Evolutionary conservation across 2,329 filamentous ascomycete species (phyloP).

Genomic region (Aspergillus sp.): DNA sequence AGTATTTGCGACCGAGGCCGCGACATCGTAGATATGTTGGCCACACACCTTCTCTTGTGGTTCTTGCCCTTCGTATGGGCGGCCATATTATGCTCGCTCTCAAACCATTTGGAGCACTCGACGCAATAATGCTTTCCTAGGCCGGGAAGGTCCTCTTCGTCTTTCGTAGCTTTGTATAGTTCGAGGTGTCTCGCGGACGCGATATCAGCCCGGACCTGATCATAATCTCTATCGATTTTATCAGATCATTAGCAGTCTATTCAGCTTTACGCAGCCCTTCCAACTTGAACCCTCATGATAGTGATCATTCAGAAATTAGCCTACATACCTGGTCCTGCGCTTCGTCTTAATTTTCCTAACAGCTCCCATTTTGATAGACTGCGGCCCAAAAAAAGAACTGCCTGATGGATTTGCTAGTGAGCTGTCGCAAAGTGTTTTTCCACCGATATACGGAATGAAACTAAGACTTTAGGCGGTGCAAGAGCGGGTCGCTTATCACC

Average conservation of each 20-base stretch:
- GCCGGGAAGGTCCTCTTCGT: constrained; percentile 81
- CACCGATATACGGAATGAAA: constrained; percentile 42
- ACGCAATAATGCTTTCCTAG: constrained; percentile 85
- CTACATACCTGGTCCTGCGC: constrained; percentile 64
- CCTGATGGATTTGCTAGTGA: constrained; percentile 5
- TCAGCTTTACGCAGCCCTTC: background rate
- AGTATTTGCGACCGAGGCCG: background rate
- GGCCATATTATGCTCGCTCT: constrained; percentile 73
- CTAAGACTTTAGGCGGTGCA: constrained; percentile 21
- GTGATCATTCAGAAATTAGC: constrained; percentile 11
- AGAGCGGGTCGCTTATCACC: constrained; percentile 30
- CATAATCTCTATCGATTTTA: constrained; percentile 70
- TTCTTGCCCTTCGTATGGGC: constrained; percentile 83
- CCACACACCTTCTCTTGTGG: constrained; percentile 79
- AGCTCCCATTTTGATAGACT: constrained; percentile 62
- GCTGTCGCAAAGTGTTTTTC: constrained; percentile 19
- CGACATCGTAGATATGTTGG: background rate
- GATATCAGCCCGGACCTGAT: constrained; percentile 86
- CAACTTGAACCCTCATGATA: background rate
- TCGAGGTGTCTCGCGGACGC: constrained; percentile 75
- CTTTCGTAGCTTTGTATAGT: constrained; percentile 76
- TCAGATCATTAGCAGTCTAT: background rate
- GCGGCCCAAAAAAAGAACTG: constrained; percentile 20
- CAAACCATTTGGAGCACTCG: constrained; percentile 96
- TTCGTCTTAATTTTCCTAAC: constrained; percentile 70